phyloP scores from a whole-genome alignment of 345 rosid species.

The Adansonia digitata region DNA sequence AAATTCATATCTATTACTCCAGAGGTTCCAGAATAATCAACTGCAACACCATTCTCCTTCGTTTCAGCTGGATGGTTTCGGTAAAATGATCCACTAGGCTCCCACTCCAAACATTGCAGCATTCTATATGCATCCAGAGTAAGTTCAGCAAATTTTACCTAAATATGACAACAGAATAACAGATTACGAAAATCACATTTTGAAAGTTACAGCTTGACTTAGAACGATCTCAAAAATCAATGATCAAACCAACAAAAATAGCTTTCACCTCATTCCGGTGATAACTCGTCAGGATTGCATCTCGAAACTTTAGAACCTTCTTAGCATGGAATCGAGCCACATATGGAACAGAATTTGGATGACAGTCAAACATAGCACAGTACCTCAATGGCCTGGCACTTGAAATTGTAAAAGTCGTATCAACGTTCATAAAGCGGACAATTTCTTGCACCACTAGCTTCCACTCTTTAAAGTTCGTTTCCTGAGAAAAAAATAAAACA shows the following conservation, averaged over 20 bases:
- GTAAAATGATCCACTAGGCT: constrained; percentile 71
- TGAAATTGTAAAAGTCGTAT: constrained; percentile 5
- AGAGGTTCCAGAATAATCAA: constrained; percentile 76
- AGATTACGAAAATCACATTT: background rate
- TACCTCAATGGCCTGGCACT: constrained; percentile 63
- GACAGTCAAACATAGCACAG: constrained; percentile 56
- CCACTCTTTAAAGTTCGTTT: constrained; percentile 7
- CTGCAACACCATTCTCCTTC: constrained; percentile 63
- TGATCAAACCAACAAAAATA: background rate
- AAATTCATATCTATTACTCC: constrained; percentile 74
- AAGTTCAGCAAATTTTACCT: constrained; percentile 98
- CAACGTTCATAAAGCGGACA: constrained; percentile 4
- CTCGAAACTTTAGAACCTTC: constrained; percentile 72
- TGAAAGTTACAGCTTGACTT: background rate
- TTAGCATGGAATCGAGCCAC: constrained; percentile 82
- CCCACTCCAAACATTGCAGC: constrained; percentile 98
- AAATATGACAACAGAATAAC: constrained; percentile 20
- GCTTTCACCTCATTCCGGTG: constrained; percentile 70
- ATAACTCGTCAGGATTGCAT: constrained; percentile 80
- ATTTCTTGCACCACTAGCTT: constrained; percentile 10
- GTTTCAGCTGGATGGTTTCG: constrained; percentile 50
- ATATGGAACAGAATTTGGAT: constrained; percentile 65
- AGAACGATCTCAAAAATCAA: constrained; percentile 3
- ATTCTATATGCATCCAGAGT: constrained; percentile 84
- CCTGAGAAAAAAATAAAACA: background rate